phyloP scores from a whole-genome alignment of 1,284 basidiomycete species.

The Cyathus pygmaeus region DNA sequence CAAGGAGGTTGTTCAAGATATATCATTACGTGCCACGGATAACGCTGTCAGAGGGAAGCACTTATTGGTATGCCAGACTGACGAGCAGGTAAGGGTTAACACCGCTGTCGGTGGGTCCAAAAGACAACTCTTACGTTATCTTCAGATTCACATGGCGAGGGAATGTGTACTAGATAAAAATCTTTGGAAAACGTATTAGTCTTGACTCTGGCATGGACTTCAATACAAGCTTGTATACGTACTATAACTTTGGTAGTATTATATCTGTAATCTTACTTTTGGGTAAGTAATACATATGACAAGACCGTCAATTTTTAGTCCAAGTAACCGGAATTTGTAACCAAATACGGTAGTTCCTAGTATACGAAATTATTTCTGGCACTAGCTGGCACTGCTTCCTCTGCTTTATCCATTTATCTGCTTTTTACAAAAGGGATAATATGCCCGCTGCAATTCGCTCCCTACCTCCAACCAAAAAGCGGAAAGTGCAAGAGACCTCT shows the following conservation, averaged over 20 bases:
- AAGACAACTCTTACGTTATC: background rate
- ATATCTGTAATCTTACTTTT: no score
- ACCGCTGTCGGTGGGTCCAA: background rate
- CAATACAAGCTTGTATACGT: no score
- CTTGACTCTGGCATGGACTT: no score
- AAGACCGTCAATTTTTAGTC: no score
- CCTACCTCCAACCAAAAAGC: conserved; percentile 65
- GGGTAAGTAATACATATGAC: no score
- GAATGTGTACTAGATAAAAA: conserved; percentile 58
- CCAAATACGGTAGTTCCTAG: no score
- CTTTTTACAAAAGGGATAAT: background rate
- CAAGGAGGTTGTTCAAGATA: conserved; percentile 52
- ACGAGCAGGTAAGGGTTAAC: conserved; percentile 58
- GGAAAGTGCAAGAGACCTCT: conserved; percentile 52
- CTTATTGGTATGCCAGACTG: conserved; percentile 70
- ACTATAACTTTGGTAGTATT: no score
- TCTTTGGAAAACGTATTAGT: no score
- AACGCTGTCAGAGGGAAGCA: conserved; percentile 38
- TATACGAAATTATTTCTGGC: no score
- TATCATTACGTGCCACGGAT: conserved; percentile 43
- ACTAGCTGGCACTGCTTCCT: no score
- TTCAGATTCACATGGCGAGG: conserved; percentile 73
- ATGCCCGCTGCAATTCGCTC: conserved; percentile 54
- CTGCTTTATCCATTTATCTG: no score
- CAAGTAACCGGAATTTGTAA: no score